These are phyloP conservation scores for Stagonosporopsis tanaceti DNA, from an alignment of 2,329 filamentous ascomycete genomes.

Conservation along the genomic window DNA sequence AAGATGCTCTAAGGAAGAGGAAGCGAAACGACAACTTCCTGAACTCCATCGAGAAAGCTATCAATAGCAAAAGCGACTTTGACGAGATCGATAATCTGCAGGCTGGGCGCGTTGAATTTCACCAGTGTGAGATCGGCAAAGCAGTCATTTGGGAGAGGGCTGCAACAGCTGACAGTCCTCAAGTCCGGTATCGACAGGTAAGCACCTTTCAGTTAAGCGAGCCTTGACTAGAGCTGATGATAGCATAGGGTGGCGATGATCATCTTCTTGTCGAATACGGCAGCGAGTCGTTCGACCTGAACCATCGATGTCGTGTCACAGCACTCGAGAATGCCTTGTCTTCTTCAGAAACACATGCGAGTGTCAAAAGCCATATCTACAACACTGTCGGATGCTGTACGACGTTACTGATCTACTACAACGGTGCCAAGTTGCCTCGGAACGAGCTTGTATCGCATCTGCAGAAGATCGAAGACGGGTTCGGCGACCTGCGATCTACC, in stretches of 20 bases:
- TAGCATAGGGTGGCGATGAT: slow-evolving; percentile 49
- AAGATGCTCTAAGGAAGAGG: slow-evolving; percentile 59
- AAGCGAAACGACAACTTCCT: slow-evolving; percentile 57
- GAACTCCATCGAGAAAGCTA: slow-evolving; percentile 51
- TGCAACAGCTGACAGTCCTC: slow-evolving; percentile 28
- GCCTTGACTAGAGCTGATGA: neutral
- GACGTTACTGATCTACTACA: slow-evolving; percentile 53
- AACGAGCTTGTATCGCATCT: slow-evolving; percentile 49
- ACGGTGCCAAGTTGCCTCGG: slow-evolving; percentile 50
- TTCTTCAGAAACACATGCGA: slow-evolving; percentile 49
- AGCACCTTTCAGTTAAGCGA: slow-evolving; percentile 15
- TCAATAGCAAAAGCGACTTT: slow-evolving; percentile 34
- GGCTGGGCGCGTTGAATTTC: slow-evolving; percentile 37
- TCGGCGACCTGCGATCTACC: slow-evolving; percentile 52
- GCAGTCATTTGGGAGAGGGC: slow-evolving; percentile 42
- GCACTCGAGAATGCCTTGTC: slow-evolving; percentile 60
- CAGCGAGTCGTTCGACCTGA: slow-evolving; percentile 63
- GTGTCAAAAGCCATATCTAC: slow-evolving; percentile 53
- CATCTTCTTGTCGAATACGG: slow-evolving; percentile 67
- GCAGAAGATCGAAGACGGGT: slow-evolving; percentile 50
- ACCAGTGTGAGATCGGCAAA: slow-evolving; percentile 37
- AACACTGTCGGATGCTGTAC: slow-evolving; percentile 63
- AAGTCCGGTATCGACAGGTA: slow-evolving; percentile 37
- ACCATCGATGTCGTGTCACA: slow-evolving; percentile 64
- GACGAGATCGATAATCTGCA: slow-evolving; percentile 35